phyloP scores from a whole-genome alignment of 305 asterid genomes.

The Fraxinus xanthoxyloides region DNA sequence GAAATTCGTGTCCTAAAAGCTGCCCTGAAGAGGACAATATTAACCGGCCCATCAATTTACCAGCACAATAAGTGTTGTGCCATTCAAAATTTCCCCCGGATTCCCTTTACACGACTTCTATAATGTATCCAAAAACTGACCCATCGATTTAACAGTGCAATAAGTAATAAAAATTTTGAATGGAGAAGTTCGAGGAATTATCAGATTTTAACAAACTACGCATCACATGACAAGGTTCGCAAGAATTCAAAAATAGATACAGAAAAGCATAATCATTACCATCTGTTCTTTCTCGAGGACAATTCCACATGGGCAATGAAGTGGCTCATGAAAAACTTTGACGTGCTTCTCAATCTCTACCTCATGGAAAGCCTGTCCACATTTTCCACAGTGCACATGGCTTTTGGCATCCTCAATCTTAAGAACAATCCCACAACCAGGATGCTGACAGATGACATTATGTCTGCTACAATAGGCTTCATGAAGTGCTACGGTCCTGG shows the following conservation, averaged over 20 bases:
- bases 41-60: neutral
- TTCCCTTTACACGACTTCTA: neutral
- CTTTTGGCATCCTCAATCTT: slow-evolving; percentile 69
- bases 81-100: neutral
- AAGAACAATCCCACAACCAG: slow-evolving; percentile 80
- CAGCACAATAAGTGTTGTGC: neutral
- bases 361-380: slow-evolving; percentile 75
- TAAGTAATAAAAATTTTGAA: neutral
- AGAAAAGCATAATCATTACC: slow-evolving; percentile 45
- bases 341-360: slow-evolving; percentile 87
- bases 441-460: slow-evolving; percentile 66
- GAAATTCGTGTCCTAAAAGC: neutral
- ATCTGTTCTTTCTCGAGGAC: slow-evolving; percentile 84
- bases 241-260: slow-evolving; percentile 4
- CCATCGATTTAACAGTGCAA: neutral
- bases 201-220: neutral
- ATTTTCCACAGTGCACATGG: slow-evolving; percentile 84
- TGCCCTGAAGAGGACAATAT: neutral
- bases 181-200: neutral
- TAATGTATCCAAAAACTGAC: neutral
- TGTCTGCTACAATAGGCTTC: slow-evolving; percentile 90
- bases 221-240: slow-evolving; percentile 6
- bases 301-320: slow-evolving; percentile 80
- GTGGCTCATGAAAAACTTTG: slow-evolving; percentile 95
- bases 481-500: slow-evolving; percentile 70